Evolutionary conservation across 176 grass and related monocot genomes (phyloP).

Genomic region (Oryza rufipogon): DNA sequence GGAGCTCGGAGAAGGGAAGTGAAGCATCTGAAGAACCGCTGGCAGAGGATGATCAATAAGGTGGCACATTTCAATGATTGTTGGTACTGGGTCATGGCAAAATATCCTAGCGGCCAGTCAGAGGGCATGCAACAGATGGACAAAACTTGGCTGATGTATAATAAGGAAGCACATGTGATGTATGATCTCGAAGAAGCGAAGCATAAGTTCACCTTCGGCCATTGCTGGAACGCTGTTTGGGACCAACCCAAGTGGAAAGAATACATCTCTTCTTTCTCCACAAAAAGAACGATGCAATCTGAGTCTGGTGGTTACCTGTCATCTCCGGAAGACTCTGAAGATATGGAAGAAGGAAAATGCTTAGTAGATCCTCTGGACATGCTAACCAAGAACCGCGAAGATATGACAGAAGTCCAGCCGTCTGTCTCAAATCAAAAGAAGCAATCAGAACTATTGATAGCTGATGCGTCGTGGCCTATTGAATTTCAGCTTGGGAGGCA

Average conservation of each 20-base stretch:
- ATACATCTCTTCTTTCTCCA: constrained; percentile 43
- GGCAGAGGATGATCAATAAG: constrained; percentile 39
- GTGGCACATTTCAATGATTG: constrained; percentile 44
- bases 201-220: constrained; percentile 25
- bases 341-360: constrained; percentile 38
- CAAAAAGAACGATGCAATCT: constrained; percentile 1
- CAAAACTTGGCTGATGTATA: constrained; percentile 42
- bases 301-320: constrained; percentile 13
- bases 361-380: constrained; percentile 10
- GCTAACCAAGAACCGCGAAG: background rate
- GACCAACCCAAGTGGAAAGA: constrained; percentile 45
- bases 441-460: background rate
- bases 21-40: constrained; percentile 32
- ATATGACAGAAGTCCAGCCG: background rate
- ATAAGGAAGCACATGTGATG: constrained; percentile 25
- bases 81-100: constrained; percentile 33
- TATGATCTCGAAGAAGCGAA: constrained; percentile 38
- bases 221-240: constrained; percentile 43
- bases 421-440: background rate
- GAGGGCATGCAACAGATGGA: constrained; percentile 44
- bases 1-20: constrained; percentile 43
- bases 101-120: constrained; percentile 37
- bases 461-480: background rate
- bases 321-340: constrained; percentile 36
- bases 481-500: constrained; percentile 17